Evolutionary conservation across 1,139 yeast species (phyloP).

Genomic region (Schizosaccharomyces versatilis): DNA sequence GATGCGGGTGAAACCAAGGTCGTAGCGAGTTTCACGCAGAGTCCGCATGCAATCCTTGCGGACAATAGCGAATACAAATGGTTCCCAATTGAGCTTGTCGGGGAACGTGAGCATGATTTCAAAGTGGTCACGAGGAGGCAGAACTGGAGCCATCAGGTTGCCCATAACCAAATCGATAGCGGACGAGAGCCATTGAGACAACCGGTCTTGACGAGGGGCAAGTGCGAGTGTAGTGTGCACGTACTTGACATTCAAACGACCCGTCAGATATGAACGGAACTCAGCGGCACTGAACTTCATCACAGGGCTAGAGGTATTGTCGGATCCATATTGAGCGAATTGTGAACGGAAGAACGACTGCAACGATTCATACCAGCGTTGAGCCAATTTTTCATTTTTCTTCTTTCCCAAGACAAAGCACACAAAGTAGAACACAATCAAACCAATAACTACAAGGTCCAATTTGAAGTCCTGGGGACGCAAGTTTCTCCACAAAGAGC

Average conservation of each 20-base stretch:
- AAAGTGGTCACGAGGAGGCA: conserved; percentile 13
- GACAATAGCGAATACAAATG: conserved; percentile 64
- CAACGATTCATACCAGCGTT: conserved; percentile 10
- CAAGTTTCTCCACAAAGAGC: background rate
- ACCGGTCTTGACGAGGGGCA: conserved; percentile 59
- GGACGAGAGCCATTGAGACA: conserved; percentile 39
- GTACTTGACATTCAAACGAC: conserved; percentile 54
- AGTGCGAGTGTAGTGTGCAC: conserved; percentile 41
- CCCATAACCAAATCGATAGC: conserved; percentile 24
- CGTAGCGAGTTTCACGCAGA: conserved; percentile 56
- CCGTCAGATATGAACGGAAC: conserved; percentile 66
- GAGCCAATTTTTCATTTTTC: conserved; percentile 11
- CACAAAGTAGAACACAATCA: conserved; percentile 27
- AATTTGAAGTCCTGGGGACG: conserved; percentile 37
- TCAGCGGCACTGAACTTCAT: conserved; percentile 49
- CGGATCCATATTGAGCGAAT: conserved; percentile 63
- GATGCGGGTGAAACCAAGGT: conserved; percentile 64
- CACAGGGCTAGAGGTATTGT: conserved; percentile 22
- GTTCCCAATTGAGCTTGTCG: conserved; percentile 18
- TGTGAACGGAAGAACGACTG: conserved; percentile 32
- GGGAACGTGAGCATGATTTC: conserved; percentile 3
- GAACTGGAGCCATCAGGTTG: conserved; percentile 10
- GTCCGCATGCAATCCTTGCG: conserved; percentile 67
- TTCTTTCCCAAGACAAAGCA: conserved; percentile 16
- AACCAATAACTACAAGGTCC: conserved; percentile 36